These are phyloP conservation scores for Fonsecaea pugnacius DNA, from an alignment of 2,329 filamentous ascomycete species.

Conservation along the genomic window DNA sequence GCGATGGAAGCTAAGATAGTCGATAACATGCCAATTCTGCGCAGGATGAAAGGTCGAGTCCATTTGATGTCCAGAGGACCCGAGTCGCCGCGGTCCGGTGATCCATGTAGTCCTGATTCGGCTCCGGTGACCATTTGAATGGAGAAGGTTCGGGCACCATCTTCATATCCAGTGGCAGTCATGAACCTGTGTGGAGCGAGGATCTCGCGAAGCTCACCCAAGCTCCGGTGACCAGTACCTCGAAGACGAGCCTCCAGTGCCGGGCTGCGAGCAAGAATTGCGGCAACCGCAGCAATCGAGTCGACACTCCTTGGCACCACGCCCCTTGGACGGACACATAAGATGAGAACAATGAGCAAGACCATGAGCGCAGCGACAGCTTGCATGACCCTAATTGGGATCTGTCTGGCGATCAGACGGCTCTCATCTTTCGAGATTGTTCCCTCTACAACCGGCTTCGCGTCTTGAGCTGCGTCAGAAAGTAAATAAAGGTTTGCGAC, in stretches of 20 bases:
- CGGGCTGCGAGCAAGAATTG: conserved; percentile 31
- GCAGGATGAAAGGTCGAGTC: conserved; percentile 29
- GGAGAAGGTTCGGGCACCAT: conserved; percentile 25
- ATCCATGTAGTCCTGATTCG: background rate
- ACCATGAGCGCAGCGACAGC: conserved; percentile 23
- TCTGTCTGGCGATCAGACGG: conserved; percentile 20
- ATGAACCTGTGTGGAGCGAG: conserved; percentile 22
- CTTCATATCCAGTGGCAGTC: conserved; percentile 21
- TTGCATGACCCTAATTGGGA: conserved; percentile 30
- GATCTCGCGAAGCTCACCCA: conserved; percentile 16
- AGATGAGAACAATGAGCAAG: conserved; percentile 22
- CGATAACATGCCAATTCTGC: conserved; percentile 24
- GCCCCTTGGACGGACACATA: conserved; percentile 24
- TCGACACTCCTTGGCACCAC: conserved; percentile 31
- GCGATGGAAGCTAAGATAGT: conserved; percentile 26
- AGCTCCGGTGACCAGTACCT: conserved; percentile 26
- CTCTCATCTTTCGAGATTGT: conserved; percentile 23
- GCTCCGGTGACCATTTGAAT: conserved; percentile 19
- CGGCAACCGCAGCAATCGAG: conserved; percentile 29
- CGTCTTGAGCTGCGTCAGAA: background rate
- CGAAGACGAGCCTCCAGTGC: conserved; percentile 21
- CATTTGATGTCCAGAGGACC: conserved; percentile 20
- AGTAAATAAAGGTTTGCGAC: conserved; percentile 30
- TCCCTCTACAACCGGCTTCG: conserved; percentile 18
- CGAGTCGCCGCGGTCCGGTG: background rate